Percentiles rank a stretch among this genome's conserved stretches.
Evolutionary conservation across 306 rosid genomes (phyloP).

Genomic region (Fragaria nilgerrensis): DNA sequence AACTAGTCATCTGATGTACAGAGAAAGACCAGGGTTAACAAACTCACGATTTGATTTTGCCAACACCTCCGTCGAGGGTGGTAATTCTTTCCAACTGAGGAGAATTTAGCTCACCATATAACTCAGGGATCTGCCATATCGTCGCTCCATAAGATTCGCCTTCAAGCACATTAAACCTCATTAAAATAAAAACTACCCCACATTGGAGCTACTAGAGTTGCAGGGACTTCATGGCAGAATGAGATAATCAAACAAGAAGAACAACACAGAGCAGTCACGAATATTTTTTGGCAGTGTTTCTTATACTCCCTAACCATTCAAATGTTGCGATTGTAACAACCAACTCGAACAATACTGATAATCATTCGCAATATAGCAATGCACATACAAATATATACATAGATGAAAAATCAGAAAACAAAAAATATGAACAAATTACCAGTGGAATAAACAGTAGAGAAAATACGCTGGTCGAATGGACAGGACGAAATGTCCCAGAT

Average conservation of each 20-base stretch:
- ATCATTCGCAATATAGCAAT: background rate
- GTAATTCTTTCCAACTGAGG: constrained; percentile 85
- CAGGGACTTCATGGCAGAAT: background rate
- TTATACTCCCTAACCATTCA: background rate
- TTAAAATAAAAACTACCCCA: constrained; percentile 4
- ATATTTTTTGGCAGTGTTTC: background rate
- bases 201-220: background rate
- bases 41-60: constrained; percentile 89
- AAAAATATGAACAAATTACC: constrained; percentile 41
- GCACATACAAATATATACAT: background rate
- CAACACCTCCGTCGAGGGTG: constrained; percentile 59
- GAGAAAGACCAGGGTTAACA: background rate
- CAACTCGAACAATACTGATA: background rate
- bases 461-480: constrained; percentile 93
- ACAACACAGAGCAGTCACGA: background rate
- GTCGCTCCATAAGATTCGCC: constrained; percentile 91
- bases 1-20: background rate
- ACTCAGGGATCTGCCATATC: constrained; percentile 98
- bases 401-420: background rate
- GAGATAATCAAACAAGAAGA: background rate
- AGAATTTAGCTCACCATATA: constrained; percentile 89
- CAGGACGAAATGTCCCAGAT: constrained; percentile 97
- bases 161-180: constrained; percentile 38
- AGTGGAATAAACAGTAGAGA: constrained; percentile 87
- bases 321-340: background rate